Conservation (phyloP, 2,329 filamentous ascomycete genomes). For the Microsporum audouinii region DNA sequence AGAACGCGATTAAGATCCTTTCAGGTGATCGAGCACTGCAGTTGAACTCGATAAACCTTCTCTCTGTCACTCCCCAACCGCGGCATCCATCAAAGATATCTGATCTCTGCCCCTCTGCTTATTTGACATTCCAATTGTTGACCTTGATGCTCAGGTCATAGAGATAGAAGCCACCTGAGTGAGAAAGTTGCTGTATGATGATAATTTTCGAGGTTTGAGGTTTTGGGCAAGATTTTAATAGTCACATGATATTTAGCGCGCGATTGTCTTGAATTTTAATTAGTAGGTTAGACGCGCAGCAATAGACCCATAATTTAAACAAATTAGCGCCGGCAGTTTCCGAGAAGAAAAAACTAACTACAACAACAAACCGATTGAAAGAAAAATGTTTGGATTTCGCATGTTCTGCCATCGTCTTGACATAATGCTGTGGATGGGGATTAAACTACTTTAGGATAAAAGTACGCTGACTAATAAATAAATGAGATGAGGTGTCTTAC, state of each 20-base stretch:
- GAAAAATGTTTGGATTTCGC: neutral
- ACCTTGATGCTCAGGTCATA: slow-evolving; percentile 5
- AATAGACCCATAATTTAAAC: too few relatives aligned
- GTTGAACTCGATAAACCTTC: neutral
- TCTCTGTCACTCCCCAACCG: neutral
- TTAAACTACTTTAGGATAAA: too few relatives aligned
- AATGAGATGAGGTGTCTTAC: neutral
- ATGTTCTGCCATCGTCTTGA: neutral
- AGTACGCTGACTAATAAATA: neutral
- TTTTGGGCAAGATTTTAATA: too few relatives aligned
- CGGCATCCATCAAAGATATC: neutral
- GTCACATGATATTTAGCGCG: too few relatives aligned
- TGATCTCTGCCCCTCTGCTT: slow-evolving; percentile 7
- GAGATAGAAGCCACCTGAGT: neutral
- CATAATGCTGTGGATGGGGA: too few relatives aligned
- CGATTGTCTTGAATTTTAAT: too few relatives aligned
- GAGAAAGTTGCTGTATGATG: neutral
- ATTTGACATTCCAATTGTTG: slow-evolving; percentile 9
- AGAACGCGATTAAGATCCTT: slow-evolving; percentile 1
- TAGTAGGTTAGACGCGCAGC: too few relatives aligned
- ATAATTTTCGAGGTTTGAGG: neutral
- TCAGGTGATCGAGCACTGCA: neutral
- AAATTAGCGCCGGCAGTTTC: neutral
- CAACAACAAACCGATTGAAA: neutral
- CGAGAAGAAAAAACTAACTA: too few relatives aligned